Percentiles rank a stretch among this genome's conserved stretches.
Conservation (phyloP, 495 filamentous ascomycete genomes). For the Sabuloglossum arenarium region DNA sequence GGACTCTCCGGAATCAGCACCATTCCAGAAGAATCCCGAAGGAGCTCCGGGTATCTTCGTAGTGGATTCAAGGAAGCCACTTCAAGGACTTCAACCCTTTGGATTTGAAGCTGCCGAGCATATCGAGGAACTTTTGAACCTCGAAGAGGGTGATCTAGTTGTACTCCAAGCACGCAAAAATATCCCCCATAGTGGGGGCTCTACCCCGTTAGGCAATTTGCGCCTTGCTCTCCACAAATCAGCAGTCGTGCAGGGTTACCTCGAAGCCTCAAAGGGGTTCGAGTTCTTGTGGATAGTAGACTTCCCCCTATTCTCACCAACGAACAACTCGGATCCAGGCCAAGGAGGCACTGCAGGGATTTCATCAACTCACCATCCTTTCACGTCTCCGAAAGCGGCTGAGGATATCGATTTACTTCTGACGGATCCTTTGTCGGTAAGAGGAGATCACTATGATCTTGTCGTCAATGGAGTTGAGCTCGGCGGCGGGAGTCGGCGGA, state of each 20-base stretch:
- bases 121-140: constrained; percentile 28
- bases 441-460: constrained; percentile 79
- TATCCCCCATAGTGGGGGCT: constrained; percentile 39
- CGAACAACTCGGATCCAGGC: constrained; percentile 36
- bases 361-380: constrained; percentile 84
- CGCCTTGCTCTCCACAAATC: constrained; percentile 46
- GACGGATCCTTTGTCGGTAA: constrained; percentile 46
- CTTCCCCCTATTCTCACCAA: constrained; percentile 79
- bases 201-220: constrained; percentile 59
- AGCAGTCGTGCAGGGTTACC: constrained; percentile 35
- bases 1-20: constrained; percentile 35
- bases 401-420: constrained; percentile 56
- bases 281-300: constrained; percentile 65
- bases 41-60: constrained; percentile 61
- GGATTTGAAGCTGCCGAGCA: constrained; percentile 51
- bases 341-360: constrained; percentile 66
- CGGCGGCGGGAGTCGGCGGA: constrained; percentile 81
- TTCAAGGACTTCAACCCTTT: constrained; percentile 46
- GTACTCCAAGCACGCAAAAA: constrained; percentile 58
- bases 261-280: constrained; percentile 33
- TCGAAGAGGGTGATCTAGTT: constrained; percentile 52
- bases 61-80: constrained; percentile 43
- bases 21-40: constrained; percentile 40
- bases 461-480: constrained; percentile 92
- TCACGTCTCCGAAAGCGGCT: constrained; percentile 62